phyloP scores from a whole-genome alignment of 805 yeast species.

The Jamesozyma piceae region DNA sequence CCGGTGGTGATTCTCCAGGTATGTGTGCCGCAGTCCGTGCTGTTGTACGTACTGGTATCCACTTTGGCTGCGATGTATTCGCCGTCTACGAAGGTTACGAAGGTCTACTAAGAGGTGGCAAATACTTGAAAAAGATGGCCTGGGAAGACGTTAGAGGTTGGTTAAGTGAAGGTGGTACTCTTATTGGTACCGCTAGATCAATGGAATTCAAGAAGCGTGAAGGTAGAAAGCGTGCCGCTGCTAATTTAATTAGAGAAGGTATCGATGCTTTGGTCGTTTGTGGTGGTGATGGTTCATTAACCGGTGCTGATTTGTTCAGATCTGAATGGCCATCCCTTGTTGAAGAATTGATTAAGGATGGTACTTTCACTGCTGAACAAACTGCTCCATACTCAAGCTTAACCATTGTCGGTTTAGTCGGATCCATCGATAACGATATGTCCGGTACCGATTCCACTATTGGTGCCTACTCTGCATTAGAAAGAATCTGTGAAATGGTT shows the following conservation, averaged over 20 bases:
- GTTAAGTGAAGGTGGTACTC: constrained; percentile 87
- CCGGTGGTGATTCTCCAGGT: constrained; percentile 99
- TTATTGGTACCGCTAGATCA: constrained; percentile 93
- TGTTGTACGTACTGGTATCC: constrained; percentile 86
- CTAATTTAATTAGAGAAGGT: constrained; percentile 75
- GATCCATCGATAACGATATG: constrained; percentile 98
- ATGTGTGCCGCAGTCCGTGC: constrained; percentile 96
- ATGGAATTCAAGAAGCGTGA: constrained; percentile 72
- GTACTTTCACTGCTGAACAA: constrained; percentile 49
- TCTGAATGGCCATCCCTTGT: constrained; percentile 89
- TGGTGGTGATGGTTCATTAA: constrained; percentile 97
- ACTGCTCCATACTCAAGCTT: constrained; percentile 56
- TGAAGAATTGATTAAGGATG: constrained; percentile 52
- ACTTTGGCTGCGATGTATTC: constrained; percentile 78
- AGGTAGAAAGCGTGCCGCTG: constrained; percentile 78
- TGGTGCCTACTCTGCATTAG: constrained; percentile 91
- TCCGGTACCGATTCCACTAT: constrained; percentile 92
- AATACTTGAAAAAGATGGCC: constrained; percentile 60
- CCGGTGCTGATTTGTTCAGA: constrained; percentile 94
- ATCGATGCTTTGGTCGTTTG: constrained; percentile 92
- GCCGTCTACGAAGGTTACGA: constrained; percentile 93
- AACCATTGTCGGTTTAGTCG: constrained; percentile 89
- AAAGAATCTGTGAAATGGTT: constrained; percentile 84
- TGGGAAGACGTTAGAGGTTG: constrained; percentile 97
- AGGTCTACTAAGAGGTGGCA: constrained; percentile 85